A percentile compares a stretch with the other conserved stretches of the same genome.
These are phyloP conservation scores for Fragosphaeria purpurea DNA, from an alignment of 2,329 filamentous ascomycete genomes.

Conservation along the genomic window DNA sequence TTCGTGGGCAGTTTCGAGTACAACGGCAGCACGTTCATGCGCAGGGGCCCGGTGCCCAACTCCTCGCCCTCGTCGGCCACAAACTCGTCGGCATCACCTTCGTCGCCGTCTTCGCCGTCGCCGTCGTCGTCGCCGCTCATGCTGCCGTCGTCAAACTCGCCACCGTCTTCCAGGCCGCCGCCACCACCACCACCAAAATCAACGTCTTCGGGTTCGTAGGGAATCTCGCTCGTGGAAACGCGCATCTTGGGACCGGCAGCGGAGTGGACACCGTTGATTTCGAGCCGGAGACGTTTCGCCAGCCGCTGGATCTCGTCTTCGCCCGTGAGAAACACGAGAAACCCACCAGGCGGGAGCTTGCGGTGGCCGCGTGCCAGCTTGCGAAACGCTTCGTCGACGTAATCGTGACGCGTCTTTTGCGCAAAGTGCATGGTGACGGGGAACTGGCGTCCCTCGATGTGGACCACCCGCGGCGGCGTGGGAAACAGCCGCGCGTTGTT, in stretches of 20 bases:
- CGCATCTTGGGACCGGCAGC: slow-evolving; percentile 57
- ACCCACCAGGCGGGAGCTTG: slow-evolving; percentile 81
- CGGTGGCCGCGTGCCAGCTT: slow-evolving; percentile 83
- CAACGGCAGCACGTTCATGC: slow-evolving; percentile 82
- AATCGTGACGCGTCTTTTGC: slow-evolving; percentile 72
- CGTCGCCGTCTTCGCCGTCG: slow-evolving; percentile 50
- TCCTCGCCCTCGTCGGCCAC: slow-evolving; percentile 58
- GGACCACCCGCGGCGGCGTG: slow-evolving; percentile 67
- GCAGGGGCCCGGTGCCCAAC: slow-evolving; percentile 50
- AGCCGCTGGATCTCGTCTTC: slow-evolving; percentile 83
- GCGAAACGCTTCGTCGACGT: slow-evolving; percentile 78
- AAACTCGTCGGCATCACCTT: slow-evolving; percentile 51
- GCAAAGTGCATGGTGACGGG: slow-evolving; percentile 85
- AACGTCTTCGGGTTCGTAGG: slow-evolving; percentile 76
- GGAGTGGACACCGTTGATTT: slow-evolving; percentile 48
- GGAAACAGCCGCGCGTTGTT: slow-evolving; percentile 74
- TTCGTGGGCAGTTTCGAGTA: slow-evolving; percentile 87
- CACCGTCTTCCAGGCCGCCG: slow-evolving; percentile 21
- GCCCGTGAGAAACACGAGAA: slow-evolving; percentile 89
- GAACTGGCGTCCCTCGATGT: slow-evolving; percentile 86
- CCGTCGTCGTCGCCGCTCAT: slow-evolving; percentile 52
- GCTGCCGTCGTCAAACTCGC: slow-evolving; percentile 28
- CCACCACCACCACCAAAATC: slow-evolving; percentile 55
- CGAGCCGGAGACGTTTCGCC: slow-evolving; percentile 66
- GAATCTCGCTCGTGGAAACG: slow-evolving; percentile 66